Evolutionary conservation across 306 rosid species (phyloP).

Genomic region (Glycyrrhiza uralensis): DNA sequence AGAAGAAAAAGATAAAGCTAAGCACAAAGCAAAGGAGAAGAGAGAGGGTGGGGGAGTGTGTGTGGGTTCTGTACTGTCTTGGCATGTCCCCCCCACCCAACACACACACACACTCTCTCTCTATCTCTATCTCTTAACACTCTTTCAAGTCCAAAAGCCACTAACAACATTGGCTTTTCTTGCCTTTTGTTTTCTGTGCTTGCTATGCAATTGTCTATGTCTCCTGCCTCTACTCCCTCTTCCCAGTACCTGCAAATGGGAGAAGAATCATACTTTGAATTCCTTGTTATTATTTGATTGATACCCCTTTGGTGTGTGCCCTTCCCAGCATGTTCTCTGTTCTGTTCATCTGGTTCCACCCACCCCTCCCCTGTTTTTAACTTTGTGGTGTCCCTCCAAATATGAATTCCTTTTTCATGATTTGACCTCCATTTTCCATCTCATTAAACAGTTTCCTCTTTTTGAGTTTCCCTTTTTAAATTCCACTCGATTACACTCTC

Average conservation of each 20-base stretch:
- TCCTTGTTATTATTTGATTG: constrained; percentile 72
- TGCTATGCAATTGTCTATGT: constrained; percentile 75
- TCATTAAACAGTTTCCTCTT: constrained; percentile 35
- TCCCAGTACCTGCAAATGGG: constrained; percentile 81
- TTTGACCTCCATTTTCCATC: constrained; percentile 72
- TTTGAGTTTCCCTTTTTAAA: constrained; percentile 35
- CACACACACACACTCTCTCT: constrained; percentile 51
- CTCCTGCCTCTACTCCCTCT: constrained; percentile 75
- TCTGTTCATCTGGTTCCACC: no score
- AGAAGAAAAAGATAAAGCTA: constrained; percentile 36
- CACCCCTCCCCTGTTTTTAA: constrained; percentile 34
- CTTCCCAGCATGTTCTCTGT: constrained; percentile 44
- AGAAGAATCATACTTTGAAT: constrained; percentile 79
- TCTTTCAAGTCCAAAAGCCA: constrained; percentile 51
- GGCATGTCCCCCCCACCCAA: constrained; percentile 90
- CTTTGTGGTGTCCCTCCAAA: constrained; percentile 52
- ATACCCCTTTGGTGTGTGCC: no score
- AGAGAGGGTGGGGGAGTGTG: no score
- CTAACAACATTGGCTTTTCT: constrained; percentile 61
- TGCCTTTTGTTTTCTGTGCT: constrained; percentile 70
- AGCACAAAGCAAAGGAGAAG: constrained; percentile 42
- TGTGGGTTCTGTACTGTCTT: constrained; percentile 77
- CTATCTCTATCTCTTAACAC: constrained; percentile 37
- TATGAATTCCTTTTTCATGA: constrained; percentile 52
- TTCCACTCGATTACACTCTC: constrained; percentile 43